Conservation (phyloP, 345 rosid species). For the Dipteronia dyeriana region DNA sequence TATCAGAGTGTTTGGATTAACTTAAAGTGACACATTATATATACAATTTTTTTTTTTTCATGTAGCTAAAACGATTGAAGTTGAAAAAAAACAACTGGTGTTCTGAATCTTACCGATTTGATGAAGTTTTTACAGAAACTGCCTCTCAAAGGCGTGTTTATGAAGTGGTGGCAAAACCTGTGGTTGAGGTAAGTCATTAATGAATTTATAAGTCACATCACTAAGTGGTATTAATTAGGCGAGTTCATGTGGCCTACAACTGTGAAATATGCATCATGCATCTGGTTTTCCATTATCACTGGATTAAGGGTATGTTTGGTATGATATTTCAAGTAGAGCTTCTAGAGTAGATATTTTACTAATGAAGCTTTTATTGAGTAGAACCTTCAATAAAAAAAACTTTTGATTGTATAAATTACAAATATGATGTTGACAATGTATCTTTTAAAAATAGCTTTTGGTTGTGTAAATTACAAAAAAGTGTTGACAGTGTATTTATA, state of each 20-base stretch:
- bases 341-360: too few relatives aligned
- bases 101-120: slow-evolving; percentile 82
- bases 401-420: too few relatives aligned
- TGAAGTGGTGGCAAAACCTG: slow-evolving; percentile 90
- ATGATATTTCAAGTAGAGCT: too few relatives aligned
- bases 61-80: slow-evolving; percentile 80
- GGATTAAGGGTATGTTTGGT: too few relatives aligned
- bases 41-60: not conserved
- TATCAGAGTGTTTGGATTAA: not conserved
- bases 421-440: too few relatives aligned
- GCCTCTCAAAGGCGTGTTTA: slow-evolving; percentile 93
- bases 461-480: too few relatives aligned
- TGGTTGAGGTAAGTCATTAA: slow-evolving; percentile 68
- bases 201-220: not conserved
- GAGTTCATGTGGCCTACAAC: not conserved
- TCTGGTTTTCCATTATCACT: not conserved
- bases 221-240: not conserved
- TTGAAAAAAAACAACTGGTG: slow-evolving; percentile 89
- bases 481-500: too few relatives aligned
- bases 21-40: not conserved
- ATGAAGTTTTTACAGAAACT: slow-evolving; percentile 72
- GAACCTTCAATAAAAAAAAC: too few relatives aligned
- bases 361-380: too few relatives aligned
- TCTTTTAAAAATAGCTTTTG: too few relatives aligned
- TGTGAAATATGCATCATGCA: not conserved